Evolutionary conservation across 805 yeast genomes (phyloP), one percentile per base, ranked within the genome.

Genomic region (Hanseniaspora taiwanica): DNA sequence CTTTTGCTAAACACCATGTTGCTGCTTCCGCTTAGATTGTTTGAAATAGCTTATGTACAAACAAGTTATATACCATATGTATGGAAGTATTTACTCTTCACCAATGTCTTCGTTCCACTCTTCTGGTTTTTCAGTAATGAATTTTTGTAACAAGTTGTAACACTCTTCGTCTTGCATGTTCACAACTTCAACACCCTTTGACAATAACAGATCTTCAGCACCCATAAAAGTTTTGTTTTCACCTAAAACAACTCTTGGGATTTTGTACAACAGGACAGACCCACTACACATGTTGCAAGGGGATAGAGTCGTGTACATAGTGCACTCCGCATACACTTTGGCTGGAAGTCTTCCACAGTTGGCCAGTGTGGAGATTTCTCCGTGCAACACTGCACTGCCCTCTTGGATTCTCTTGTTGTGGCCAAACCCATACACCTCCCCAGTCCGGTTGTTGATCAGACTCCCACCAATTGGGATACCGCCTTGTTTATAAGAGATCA

Each of bases 231-330:
- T 89, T 41, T 63, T 72, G 60, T 86, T 86, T 57, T 89, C 98
- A 23, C 96, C 96, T 59, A 86, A 52, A 0, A 89, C 96, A 33
- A 84, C 80, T 47, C 96, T 70, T 52, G 79, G 78, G 49, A 89
- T 71, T 32, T 94, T 95, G 62, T 86, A 89, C 69, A 89, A 66
- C 39, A 89, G 53, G 47, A 89, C 81, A 5, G 96, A 94, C 17
- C 97, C 97, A 4, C 91, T 74, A 58, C 97, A 89, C 96, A 89
- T 89, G 49, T 78, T 71, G 58, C 97, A 89, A 3, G 97, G 96
- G 6, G 94, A 82, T 48, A 89, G 65, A 0, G 96, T 82, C 23
- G 96, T 86, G 63, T 86, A 89, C 72, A 85, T 72, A 40, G 97
- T 91, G 50, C 95, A 81, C 46, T 78, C 71, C 53, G 80, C 81